Percentiles rank a stretch among this genome's conserved stretches.
phyloP scores from a whole-genome alignment of 2,329 filamentous ascomycete genomes.

The Botrytis squamosa region DNA sequence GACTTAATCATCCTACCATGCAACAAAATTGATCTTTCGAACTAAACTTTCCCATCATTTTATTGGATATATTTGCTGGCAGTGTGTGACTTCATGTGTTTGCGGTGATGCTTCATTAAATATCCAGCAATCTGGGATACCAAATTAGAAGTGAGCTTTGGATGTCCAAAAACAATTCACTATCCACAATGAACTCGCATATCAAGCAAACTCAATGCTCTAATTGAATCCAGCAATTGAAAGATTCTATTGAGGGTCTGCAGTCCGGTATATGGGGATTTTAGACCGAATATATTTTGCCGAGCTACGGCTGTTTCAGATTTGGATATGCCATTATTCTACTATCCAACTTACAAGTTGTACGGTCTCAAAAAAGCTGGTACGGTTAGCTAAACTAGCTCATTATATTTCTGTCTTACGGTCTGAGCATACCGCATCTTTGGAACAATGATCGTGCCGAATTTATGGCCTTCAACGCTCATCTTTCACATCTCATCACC shows the following conservation, averaged over 20 bases:
- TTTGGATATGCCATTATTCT: not conserved
- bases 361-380: not conserved
- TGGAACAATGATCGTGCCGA: not conserved
- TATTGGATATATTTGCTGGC: not conserved
- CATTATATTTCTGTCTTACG: not conserved
- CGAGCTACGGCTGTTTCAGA: not conserved
- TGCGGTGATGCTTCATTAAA: not conserved
- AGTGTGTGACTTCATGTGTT: not conserved
- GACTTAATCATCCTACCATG: not conserved
- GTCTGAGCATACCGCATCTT: not conserved
- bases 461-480: not conserved
- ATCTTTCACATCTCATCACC: not conserved
- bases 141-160: not conserved
- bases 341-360: fast-evolving
- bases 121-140: not conserved
- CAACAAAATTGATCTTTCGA: not conserved
- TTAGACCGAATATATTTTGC: not conserved
- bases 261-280: not conserved
- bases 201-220: not conserved
- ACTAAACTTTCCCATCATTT: not conserved
- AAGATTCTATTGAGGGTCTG: not conserved
- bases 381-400: not conserved
- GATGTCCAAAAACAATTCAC: not conserved
- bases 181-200: not conserved
- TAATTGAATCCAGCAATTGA: not conserved